Conservation (phyloP, 306 rosid species). For the Echinosophora koreensis region DNA sequence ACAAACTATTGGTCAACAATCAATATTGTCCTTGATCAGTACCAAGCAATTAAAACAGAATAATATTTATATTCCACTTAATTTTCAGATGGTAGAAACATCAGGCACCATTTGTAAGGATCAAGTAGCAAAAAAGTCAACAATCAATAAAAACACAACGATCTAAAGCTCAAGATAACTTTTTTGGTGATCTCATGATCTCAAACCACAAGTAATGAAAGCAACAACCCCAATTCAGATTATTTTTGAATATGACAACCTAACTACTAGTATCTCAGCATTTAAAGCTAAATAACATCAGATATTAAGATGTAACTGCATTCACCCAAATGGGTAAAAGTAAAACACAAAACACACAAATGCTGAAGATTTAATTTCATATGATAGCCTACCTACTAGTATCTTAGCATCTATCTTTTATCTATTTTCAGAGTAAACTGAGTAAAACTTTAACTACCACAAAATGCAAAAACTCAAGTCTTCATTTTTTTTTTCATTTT, state of each 20-base stretch:
- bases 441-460: constrained; percentile 41
- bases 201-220: constrained; percentile 39
- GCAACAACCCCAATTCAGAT: constrained; percentile 49
- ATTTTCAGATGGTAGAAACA: constrained; percentile 28
- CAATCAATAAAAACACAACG: constrained; percentile 33
- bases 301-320: constrained; percentile 42
- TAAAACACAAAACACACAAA: constrained; percentile 36
- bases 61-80: constrained; percentile 28
- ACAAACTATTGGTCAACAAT: constrained; percentile 21
- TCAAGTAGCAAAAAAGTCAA: constrained; percentile 28
- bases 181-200: constrained; percentile 37
- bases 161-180: constrained; percentile 28
- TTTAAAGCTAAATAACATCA: constrained; percentile 46
- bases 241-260: constrained; percentile 44
- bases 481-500: constrained; percentile 17
- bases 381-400: constrained; percentile 43
- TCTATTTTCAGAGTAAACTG: constrained; percentile 51
- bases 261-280: constrained; percentile 48
- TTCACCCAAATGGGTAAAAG: constrained; percentile 40
- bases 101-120: constrained; percentile 27
- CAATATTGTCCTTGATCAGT: constrained; percentile 15
- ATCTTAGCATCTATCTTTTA: constrained; percentile 34
- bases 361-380: constrained; percentile 42
- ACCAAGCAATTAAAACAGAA: constrained; percentile 43
- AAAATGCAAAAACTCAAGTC: constrained; percentile 48